Conservation (phyloP, 176 grass and related monocot species). For the Oryza punctata region DNA sequence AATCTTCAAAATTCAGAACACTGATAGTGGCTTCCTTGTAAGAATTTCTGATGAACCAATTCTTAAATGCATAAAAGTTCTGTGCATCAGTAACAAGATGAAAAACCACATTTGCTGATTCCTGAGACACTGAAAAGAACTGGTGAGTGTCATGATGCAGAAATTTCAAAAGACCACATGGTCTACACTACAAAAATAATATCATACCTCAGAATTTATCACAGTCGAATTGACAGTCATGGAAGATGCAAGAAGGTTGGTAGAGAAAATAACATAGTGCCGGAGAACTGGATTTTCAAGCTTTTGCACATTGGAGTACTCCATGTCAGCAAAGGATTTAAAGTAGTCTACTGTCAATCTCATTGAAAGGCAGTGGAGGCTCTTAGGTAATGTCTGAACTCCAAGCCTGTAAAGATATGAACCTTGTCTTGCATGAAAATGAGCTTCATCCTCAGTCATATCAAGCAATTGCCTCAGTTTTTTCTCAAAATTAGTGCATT, state of each 20-base stretch:
- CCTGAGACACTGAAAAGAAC: constrained; percentile 63
- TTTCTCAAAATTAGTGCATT: constrained; percentile 73
- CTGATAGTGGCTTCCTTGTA: constrained; percentile 57
- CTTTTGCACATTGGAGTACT: constrained; percentile 38
- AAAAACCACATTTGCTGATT: constrained; percentile 67
- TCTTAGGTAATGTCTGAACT: constrained; percentile 71
- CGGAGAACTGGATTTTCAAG: constrained; percentile 46
- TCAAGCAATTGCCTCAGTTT: constrained; percentile 74
- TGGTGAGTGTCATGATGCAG: constrained; percentile 30
- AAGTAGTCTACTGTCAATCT: constrained; percentile 76
- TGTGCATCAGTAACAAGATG: constrained; percentile 73
- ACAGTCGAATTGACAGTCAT: constrained; percentile 82
- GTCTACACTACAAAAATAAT: background rate
- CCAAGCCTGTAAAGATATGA: constrained; percentile 63
- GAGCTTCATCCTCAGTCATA: constrained; percentile 72
- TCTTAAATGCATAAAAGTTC: constrained; percentile 80
- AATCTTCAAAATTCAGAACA: constrained; percentile 66
- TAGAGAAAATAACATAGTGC: constrained; percentile 77
- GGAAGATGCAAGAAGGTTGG: constrained; percentile 63
- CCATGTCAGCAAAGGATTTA: constrained; percentile 43
- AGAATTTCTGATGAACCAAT: constrained; percentile 70
- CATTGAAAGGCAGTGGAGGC: constrained; percentile 72
- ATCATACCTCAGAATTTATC: constrained; percentile 67
- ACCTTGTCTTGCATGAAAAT: constrained; percentile 80
- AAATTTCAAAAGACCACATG: constrained; percentile 37